Conservation (phyloP, 1,139 yeast species). For the Kodamaea derodonti region DNA sequence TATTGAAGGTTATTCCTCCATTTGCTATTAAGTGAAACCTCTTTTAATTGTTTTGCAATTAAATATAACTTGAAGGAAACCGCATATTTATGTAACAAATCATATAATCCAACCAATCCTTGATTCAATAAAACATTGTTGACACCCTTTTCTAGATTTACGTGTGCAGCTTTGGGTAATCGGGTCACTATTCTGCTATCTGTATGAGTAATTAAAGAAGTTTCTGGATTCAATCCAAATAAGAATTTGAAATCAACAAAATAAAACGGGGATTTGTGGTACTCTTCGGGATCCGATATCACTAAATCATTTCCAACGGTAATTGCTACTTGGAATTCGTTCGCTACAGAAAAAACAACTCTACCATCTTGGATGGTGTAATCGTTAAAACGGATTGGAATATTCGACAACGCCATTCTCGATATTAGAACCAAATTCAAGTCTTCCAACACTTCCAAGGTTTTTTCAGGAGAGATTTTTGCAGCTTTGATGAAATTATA, state of each 20-base stretch:
- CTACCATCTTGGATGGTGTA: constrained; percentile 74
- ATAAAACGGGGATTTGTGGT: constrained; percentile 58
- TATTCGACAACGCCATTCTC: constrained; percentile 63
- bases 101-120: constrained; percentile 60
- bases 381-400: constrained; percentile 60
- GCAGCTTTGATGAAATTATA: constrained; percentile 54
- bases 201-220: constrained; percentile 27
- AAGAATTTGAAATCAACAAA: constrained; percentile 72
- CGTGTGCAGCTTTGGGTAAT: constrained; percentile 34
- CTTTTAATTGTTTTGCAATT: constrained; percentile 61
- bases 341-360: constrained; percentile 58
- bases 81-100: constrained; percentile 65
- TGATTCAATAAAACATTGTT: constrained; percentile 53
- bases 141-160: constrained; percentile 49
- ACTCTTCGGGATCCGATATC: constrained; percentile 47
- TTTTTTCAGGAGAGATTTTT: constrained; percentile 51
- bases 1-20: constrained; percentile 72
- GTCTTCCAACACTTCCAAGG: constrained; percentile 61
- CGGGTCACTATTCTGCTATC: constrained; percentile 21
- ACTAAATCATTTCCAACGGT: constrained; percentile 52
- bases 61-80: constrained; percentile 71
- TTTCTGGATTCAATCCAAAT: constrained; percentile 44
- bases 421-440: constrained; percentile 72
- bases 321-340: constrained; percentile 67
- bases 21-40: constrained; percentile 43